These are phyloP conservation scores for Fusarium pilosicola DNA, from an alignment of 2,329 filamentous ascomycete genomes.

Conservation along the genomic window DNA sequence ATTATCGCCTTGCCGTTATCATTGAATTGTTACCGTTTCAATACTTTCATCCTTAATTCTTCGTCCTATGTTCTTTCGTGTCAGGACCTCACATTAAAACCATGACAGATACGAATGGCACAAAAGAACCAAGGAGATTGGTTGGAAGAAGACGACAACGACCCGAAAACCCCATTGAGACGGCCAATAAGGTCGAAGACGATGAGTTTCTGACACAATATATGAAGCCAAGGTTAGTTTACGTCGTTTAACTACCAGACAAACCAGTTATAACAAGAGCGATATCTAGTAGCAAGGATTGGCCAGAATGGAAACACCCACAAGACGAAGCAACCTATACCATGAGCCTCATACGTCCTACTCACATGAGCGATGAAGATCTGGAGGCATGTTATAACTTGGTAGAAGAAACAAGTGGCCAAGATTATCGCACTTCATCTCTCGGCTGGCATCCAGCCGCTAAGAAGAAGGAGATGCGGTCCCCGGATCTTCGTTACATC, in stretches of 20 bases:
- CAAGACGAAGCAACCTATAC: slow-evolving; percentile 52
- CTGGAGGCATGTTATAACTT: slow-evolving; percentile 64
- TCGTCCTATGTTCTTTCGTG: not conserved
- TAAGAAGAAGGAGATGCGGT: slow-evolving; percentile 76
- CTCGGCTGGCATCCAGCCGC: slow-evolving; percentile 69
- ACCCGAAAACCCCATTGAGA: slow-evolving; percentile 54
- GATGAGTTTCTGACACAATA: slow-evolving; percentile 61
- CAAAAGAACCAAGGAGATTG: slow-evolving; percentile 14
- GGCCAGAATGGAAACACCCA: slow-evolving; percentile 63
- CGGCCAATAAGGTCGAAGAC: slow-evolving; percentile 59
- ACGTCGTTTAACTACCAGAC: not conserved
- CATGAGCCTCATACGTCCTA: slow-evolving; percentile 56
- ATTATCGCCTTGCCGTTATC: not conserved
- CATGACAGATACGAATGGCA: slow-evolving; percentile 21
- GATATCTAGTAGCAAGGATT: slow-evolving; percentile 38
- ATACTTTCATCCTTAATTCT: not conserved
- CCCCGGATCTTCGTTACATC: slow-evolving; percentile 74
- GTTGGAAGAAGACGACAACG: slow-evolving; percentile 25
- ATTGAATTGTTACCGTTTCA: not conserved
- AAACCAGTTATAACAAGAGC: not conserved
- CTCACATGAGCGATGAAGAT: slow-evolving; percentile 54
- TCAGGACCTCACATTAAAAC: not conserved
- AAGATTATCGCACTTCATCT: slow-evolving; percentile 71
- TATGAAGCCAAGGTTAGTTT: slow-evolving; percentile 57
- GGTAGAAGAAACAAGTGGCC: slow-evolving; percentile 70